phyloP scores from a whole-genome alignment of 1,139 yeast genomes.

The Yamadazyma trypodendri region DNA sequence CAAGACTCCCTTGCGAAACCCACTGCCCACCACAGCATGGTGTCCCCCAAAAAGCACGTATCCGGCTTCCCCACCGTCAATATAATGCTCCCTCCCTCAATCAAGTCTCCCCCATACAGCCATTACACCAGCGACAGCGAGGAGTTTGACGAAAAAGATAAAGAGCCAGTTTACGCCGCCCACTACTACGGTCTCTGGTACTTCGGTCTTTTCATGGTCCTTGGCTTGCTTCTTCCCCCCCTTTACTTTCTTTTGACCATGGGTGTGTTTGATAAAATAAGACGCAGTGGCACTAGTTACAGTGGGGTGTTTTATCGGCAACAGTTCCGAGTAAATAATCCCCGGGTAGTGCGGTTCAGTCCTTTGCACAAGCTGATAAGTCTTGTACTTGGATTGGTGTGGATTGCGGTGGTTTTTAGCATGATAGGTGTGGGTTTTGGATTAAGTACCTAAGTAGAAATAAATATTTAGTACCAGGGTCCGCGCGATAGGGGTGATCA shows the following conservation, averaged over 20 bases:
- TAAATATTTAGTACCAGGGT: too few species aligned
- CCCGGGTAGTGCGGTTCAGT: constrained; percentile 21
- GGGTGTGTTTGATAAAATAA: constrained; percentile 34
- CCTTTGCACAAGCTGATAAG: constrained; percentile 33
- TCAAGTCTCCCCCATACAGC: constrained; percentile 10
- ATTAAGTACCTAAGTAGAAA: constrained; percentile 12
- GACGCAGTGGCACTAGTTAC: constrained; percentile 14
- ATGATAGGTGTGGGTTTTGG: constrained; percentile 46
- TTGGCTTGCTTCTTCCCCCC: constrained; percentile 37
- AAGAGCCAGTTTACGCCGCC: constrained; percentile 2
- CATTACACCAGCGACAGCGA: constrained; percentile 1
- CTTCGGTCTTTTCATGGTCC: constrained; percentile 23
- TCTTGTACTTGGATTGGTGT: constrained; percentile 30
- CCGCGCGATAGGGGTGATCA: too few species aligned
- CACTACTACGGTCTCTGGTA: constrained; percentile 19
- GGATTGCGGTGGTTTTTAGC: constrained; percentile 34
- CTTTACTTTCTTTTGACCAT: constrained; percentile 29
- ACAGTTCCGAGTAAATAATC: constrained; percentile 14
- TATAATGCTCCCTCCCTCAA: constrained; percentile 6
- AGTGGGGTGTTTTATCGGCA: constrained; percentile 22
- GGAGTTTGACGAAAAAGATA: constrained; percentile 3
- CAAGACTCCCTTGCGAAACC: constrained; percentile 10
- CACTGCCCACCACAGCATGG: constrained; percentile 15
- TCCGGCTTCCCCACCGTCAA: constrained; percentile 7
- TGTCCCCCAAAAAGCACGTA: constrained; percentile 7